A percentile compares a stretch with the other conserved stretches of the same genome.
These are phyloP conservation scores for Phylloboletellus chloephorus DNA, from an alignment of 1,284 basidiomycete species.

Conservation along the genomic window DNA sequence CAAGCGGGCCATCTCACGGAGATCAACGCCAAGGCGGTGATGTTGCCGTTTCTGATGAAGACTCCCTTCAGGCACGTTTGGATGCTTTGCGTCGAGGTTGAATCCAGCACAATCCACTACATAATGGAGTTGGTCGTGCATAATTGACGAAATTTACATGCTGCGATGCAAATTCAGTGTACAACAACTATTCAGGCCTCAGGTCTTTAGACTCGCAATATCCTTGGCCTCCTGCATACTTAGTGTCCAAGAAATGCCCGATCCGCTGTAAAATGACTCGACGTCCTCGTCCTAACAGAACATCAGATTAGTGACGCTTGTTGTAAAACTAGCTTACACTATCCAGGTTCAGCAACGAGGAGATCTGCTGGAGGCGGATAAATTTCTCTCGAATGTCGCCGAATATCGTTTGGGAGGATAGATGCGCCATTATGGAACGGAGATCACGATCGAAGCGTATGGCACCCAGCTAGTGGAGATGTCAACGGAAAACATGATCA, in stretches of 20 bases:
- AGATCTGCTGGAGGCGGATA: slow-evolving; percentile 86
- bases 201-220: slow-evolving; percentile 61
- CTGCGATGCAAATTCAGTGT: no score
- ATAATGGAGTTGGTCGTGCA: slow-evolving; percentile 6
- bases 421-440: slow-evolving; percentile 74
- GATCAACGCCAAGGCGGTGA: slow-evolving; percentile 35
- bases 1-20: slow-evolving; percentile 38
- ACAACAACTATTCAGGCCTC: slow-evolving; percentile 9
- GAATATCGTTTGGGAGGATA: slow-evolving; percentile 81
- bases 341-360: slow-evolving; percentile 88
- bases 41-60: slow-evolving; percentile 67
- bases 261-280: slow-evolving; percentile 87
- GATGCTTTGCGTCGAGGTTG: slow-evolving; percentile 72
- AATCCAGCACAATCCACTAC: slow-evolving; percentile 9
- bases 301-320: slow-evolving; percentile 7
- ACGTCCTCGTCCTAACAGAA: slow-evolving; percentile 75
- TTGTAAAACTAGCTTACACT: slow-evolving; percentile 44
- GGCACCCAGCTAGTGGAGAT: slow-evolving; percentile 73
- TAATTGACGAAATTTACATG: no score
- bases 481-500: slow-evolving; percentile 10
- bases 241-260: slow-evolving; percentile 87
- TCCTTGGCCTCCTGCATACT: slow-evolving; percentile 72
- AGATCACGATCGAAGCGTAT: slow-evolving; percentile 95
- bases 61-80: slow-evolving; percentile 81
- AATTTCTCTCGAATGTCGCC: slow-evolving; percentile 92